These are phyloP conservation scores for Andrographis paniculata DNA, from an alignment of 305 asterid species.

Conservation along the genomic window DNA sequence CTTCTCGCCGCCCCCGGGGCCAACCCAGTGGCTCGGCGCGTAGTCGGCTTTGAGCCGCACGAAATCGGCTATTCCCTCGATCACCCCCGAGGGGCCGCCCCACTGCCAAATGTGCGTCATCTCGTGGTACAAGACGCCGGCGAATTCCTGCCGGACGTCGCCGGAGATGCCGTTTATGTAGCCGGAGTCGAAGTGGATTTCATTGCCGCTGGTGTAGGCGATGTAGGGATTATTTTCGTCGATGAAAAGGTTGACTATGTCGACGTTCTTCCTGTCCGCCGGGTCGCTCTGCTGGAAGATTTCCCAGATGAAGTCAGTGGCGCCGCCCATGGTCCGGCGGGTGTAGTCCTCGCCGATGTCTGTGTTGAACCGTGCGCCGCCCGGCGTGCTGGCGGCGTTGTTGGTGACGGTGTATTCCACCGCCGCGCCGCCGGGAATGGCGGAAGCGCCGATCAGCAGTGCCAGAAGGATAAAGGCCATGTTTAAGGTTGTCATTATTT, in stretches of 20 bases:
- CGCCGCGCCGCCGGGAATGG: slow-evolving; percentile 18
- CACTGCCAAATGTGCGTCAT: slow-evolving; percentile 33
- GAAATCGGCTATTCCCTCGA: slow-evolving; percentile 31
- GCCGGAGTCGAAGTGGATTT: slow-evolving; percentile 27
- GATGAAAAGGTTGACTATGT: slow-evolving; percentile 19
- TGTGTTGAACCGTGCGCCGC: slow-evolving; percentile 24
- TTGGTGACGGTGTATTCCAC: slow-evolving; percentile 23
- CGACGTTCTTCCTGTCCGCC: slow-evolving; percentile 17
- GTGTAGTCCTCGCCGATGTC: slow-evolving; percentile 28
- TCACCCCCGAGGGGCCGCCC: slow-evolving; percentile 25
- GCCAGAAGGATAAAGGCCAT: slow-evolving; percentile 1
- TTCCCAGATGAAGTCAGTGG: slow-evolving; percentile 28
- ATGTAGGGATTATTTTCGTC: slow-evolving; percentile 28
- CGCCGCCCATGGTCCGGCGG: slow-evolving; percentile 16
- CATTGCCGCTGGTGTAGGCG: slow-evolving; percentile 17
- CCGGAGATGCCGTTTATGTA: slow-evolving; percentile 17
- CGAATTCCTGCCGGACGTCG: slow-evolving; percentile 22
- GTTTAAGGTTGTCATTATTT: slow-evolving; percentile 18
- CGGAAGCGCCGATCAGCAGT: slow-evolving; percentile 18
- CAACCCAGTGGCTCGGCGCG: slow-evolving; percentile 26
- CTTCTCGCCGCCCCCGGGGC: slow-evolving; percentile 24
- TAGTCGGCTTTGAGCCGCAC: slow-evolving; percentile 23
- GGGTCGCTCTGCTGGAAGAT: slow-evolving; percentile 24
- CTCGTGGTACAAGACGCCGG: slow-evolving; percentile 28
- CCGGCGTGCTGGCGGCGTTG: slow-evolving; percentile 21